A percentile compares a stretch with the other conserved stretches of the same genome.
Conservation (phyloP, 805 yeast species). For the Saccharomycopsis sp. region DNA sequence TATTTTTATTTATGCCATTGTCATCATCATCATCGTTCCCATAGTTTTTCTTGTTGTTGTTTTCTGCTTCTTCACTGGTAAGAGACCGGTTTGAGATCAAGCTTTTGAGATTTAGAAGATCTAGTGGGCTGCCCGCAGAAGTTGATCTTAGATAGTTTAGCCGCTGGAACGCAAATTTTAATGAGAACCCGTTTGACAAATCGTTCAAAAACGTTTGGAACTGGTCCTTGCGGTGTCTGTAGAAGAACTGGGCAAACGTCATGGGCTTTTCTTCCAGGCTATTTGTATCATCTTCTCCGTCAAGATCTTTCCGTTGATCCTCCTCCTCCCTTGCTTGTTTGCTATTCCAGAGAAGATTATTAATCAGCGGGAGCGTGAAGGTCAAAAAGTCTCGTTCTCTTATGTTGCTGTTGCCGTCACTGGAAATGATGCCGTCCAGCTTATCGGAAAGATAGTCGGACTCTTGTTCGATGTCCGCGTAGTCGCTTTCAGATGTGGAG, state of each 20-base stretch:
- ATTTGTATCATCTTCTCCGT: background rate
- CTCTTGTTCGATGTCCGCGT: background rate
- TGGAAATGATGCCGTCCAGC: background rate
- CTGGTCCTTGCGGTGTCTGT: constrained; percentile 26
- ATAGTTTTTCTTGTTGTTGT: constrained; percentile 15
- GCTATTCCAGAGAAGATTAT: constrained; percentile 8
- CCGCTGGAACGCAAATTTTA: constrained; percentile 43
- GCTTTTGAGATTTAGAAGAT: too few relatives aligned
- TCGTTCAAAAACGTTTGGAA: constrained; percentile 29
- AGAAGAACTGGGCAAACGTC: background rate
- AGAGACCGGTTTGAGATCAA: too few relatives aligned
- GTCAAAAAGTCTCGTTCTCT: constrained; percentile 4
- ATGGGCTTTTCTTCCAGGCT: background rate
- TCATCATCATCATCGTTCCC: constrained; percentile 12
- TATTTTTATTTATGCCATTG: background rate
- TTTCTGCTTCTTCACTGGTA: too few relatives aligned
- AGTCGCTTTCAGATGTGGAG: background rate
- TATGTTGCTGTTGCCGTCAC: constrained; percentile 3
- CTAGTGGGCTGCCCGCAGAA: too few relatives aligned
- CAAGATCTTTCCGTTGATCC: too few relatives aligned
- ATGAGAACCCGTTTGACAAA: constrained; percentile 37
- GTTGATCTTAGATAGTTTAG: constrained; percentile 29
- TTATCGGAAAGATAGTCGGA: constrained; percentile 1
- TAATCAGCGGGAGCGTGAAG: constrained; percentile 8
- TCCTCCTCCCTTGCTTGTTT: background rate